phyloP scores from a whole-genome alignment of 495 filamentous ascomycete genomes.

The Penicillium silybi region DNA sequence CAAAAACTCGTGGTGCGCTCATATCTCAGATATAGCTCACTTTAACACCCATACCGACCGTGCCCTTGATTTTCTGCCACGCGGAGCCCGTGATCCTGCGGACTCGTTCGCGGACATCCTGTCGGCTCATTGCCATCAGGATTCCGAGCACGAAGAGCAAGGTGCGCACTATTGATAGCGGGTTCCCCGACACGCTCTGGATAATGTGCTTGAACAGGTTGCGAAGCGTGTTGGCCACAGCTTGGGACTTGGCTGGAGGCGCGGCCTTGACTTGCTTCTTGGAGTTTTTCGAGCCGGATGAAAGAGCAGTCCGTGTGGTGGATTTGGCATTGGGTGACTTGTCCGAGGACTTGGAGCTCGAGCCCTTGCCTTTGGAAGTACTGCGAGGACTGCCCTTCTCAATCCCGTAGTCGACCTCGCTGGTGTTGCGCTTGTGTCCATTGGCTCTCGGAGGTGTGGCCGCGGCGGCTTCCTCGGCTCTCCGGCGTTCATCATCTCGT shows the following conservation, averaged over 20 bases:
- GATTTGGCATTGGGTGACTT: slow-evolving; percentile 29
- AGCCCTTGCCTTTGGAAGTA: slow-evolving; percentile 28
- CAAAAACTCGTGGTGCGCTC: not conserved
- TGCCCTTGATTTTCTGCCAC: slow-evolving; percentile 81
- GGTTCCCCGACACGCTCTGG: slow-evolving; percentile 62
- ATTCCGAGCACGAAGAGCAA: slow-evolving; percentile 81
- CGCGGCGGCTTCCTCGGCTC: slow-evolving; percentile 51
- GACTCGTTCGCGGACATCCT: slow-evolving; percentile 71
- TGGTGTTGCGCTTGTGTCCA: slow-evolving; percentile 46
- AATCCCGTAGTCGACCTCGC: slow-evolving; percentile 54
- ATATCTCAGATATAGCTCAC: slow-evolving; percentile 81
- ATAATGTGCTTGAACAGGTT: slow-evolving; percentile 60
- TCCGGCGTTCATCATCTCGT: slow-evolving; percentile 54
- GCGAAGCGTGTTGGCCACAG: slow-evolving; percentile 49
- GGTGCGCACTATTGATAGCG: slow-evolving; percentile 67
- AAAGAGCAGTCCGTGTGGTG: slow-evolving; percentile 28
- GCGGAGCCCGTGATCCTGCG: slow-evolving; percentile 59
- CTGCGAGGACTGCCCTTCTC: slow-evolving; percentile 40
- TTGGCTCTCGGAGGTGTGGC: slow-evolving; percentile 42
- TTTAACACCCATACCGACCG: slow-evolving; percentile 95
- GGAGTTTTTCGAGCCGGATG: slow-evolving; percentile 34
- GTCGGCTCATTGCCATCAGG: slow-evolving; percentile 68
- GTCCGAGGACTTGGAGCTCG: slow-evolving; percentile 20
- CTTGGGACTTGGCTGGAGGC: slow-evolving; percentile 27
- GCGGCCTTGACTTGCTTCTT: slow-evolving; percentile 39